These are phyloP conservation scores for Epichloe hybrida DNA, from an alignment of 2,329 filamentous ascomycete genomes.

Conservation along the genomic window DNA sequence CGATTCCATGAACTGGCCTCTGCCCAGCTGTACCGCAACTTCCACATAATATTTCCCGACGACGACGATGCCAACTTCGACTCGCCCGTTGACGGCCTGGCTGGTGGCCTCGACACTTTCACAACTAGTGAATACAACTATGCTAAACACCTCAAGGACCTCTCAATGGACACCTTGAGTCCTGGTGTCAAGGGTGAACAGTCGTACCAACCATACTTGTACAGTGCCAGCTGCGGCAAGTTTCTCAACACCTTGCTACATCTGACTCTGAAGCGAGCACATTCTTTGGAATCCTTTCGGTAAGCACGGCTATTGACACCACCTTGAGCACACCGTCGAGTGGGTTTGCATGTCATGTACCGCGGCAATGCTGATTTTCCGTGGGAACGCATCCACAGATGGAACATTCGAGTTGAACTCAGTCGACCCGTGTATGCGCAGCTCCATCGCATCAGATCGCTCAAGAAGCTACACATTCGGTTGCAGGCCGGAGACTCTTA, in stretches of 20 bases:
- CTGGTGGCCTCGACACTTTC: conserved; percentile 46
- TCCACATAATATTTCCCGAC: conserved; percentile 48
- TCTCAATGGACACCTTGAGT: conserved; percentile 42
- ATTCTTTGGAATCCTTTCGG: conserved; percentile 42
- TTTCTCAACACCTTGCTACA: conserved; percentile 49
- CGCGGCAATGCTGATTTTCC: conserved; percentile 1
- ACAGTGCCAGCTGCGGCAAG: conserved; percentile 44
- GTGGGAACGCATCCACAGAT: conserved; percentile 23
- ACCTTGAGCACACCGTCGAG: neutral
- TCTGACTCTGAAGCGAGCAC: conserved; percentile 41
- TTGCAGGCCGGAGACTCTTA: conserved; percentile 44
- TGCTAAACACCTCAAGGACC: conserved; percentile 39
- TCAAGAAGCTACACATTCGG: conserved; percentile 42
- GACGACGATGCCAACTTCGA: conserved; percentile 39
- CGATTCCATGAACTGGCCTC: conserved; percentile 45
- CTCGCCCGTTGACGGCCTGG: conserved; percentile 41
- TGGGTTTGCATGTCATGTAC: neutral
- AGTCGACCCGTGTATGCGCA: conserved; percentile 43
- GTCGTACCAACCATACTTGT: conserved; percentile 40
- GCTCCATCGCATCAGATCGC: conserved; percentile 37
- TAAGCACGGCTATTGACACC: conserved; percentile 17
- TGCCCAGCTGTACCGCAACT: conserved; percentile 43
- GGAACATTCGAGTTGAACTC: conserved; percentile 52
- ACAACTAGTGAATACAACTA: conserved; percentile 52
- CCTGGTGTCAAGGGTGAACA: conserved; percentile 38